phyloP scores from a whole-genome alignment of 2,329 filamentous ascomycete species.

The Hymenoscyphus linearis region DNA sequence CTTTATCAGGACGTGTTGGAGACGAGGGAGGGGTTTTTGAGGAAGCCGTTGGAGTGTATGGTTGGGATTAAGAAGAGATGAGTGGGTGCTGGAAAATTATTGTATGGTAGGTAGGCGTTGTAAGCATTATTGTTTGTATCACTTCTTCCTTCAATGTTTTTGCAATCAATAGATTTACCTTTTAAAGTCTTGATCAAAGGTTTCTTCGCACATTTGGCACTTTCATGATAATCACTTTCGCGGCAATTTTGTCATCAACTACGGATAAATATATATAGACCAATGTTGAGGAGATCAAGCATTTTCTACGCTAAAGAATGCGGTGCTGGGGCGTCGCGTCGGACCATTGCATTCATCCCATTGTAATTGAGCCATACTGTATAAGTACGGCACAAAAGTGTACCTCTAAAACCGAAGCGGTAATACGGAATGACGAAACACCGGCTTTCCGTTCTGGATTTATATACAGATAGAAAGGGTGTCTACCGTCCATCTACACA shows the following conservation, averaged over 20 bases:
- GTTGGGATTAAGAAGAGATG: slow-evolving; percentile 41
- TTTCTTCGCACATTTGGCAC: too few species aligned
- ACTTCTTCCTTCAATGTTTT: too few species aligned
- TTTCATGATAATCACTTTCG: too few species aligned
- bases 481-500: neutral
- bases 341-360: neutral
- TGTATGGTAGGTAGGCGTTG: neutral
- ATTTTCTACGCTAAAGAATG: neutral
- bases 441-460: neutral
- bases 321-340: neutral
- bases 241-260: too few species aligned
- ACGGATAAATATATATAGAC: neutral
- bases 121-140: too few species aligned
- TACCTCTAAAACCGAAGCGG: neutral
- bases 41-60: slow-evolving; percentile 68
- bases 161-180: too few species aligned
- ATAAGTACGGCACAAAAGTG: neutral
- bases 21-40: slow-evolving; percentile 74
- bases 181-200: too few species aligned
- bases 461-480: neutral
- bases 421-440: neutral
- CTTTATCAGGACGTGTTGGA: slow-evolving; percentile 59
- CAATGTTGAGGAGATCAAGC: neutral
- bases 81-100: neutral
- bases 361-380: too few species aligned